phyloP scores from a whole-genome alignment of 148 eudicot species.

The Fagopyrum esculentum region DNA sequence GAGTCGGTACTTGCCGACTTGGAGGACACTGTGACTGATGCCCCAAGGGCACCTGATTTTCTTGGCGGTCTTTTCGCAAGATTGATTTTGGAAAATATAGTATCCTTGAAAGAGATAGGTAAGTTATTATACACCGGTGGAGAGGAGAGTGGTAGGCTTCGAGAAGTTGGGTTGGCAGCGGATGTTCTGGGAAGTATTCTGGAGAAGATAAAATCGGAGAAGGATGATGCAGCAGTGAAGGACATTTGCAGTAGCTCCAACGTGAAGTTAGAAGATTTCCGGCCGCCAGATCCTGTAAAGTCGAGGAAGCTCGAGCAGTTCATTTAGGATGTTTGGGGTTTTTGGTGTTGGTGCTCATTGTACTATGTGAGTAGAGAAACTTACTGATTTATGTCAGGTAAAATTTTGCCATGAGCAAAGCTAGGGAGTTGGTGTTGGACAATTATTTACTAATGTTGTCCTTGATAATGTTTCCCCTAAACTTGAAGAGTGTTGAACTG shows the following conservation, averaged over 20 bases:
- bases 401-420: neutral
- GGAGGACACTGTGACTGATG: constrained; percentile 80
- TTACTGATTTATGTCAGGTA: neutral
- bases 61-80: constrained; percentile 58
- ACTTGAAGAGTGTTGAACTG: neutral
- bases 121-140: constrained; percentile 56
- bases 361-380: neutral
- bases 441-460: neutral
- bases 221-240: constrained; percentile 44
- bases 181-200: constrained; percentile 64
- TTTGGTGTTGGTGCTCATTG: neutral
- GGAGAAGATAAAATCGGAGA: constrained; percentile 50
- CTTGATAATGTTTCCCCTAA: neutral
- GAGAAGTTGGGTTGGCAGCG: constrained; percentile 65
- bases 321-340: constrained; percentile 20
- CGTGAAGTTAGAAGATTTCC: constrained; percentile 45
- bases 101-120: constrained; percentile 42
- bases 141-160: constrained; percentile 59
- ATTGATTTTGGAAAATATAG: constrained; percentile 41
- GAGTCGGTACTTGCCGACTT: constrained; percentile 51
- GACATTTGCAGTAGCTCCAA: constrained; percentile 40
- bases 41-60: constrained; percentile 73
- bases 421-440: neutral
- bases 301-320: constrained; percentile 62
- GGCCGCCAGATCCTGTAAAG: constrained; percentile 46